Evolutionary conservation across 2,329 filamentous ascomycete species (phyloP), one percentile per base, ranked within the genome.

Genomic region (Beauveria brongniartii): DNA sequence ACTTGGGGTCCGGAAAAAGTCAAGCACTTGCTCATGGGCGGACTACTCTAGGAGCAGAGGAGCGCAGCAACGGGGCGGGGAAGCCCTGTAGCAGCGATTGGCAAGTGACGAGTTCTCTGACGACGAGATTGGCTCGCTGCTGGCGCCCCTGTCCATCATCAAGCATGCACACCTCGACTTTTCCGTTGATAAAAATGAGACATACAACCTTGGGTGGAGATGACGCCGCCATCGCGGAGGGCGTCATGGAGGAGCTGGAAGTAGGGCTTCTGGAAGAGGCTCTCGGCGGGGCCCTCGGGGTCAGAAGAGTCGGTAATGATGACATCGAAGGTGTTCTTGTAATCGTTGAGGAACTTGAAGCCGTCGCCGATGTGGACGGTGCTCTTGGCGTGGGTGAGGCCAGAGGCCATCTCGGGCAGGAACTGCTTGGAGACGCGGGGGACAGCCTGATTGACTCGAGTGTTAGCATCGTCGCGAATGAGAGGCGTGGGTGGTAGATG

Each of bases 151-250:
- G 68, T 70, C 70, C 66, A 66, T 70, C 71, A 71, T 69, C 69
- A 69, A 68, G 72, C 72, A 73, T 70, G 52, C 24, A 14, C 50
- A 61, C 67, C 71, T 68, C 68, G 65, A 65, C 73, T 75, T 74
- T 72, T 73, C 72, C 71, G 64, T 67, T 71, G 74, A 70, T 76
- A 74, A 83, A 81, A 85, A 84, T 87, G 88, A 86, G 82, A 91
- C 91, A 85, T 92, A 96, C 91, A 96, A 99, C 94, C 94, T 97
- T 99, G 94, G 75, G 94, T 99, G 79, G 92, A 93, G 80, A 99
- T 97, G 74, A 99, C 92, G 81, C 94, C 94, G 78, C 92, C 93
- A 72, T 96, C 91, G 68, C 90, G 87, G 70, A 97, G 87, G 70
- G 94, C 94, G 72, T 88, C 90, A 76, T 89, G 83, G 65, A 99